phyloP scores from a whole-genome alignment of 352 stramenopile genomes.

The Phytophthora chlamydospora region DNA sequence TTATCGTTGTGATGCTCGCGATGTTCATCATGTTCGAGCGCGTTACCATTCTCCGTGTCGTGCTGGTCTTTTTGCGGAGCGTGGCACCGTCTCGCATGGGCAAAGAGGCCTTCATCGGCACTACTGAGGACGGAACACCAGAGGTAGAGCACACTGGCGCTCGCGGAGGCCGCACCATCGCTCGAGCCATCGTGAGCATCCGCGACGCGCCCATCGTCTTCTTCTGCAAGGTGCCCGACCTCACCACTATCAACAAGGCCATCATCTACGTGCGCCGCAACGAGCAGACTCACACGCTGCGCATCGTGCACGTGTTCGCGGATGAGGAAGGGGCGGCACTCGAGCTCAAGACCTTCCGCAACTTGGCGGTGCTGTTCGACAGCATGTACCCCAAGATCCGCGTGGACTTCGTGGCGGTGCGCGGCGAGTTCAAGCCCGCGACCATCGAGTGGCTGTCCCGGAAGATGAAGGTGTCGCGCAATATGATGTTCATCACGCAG shows the following conservation, averaged over 20 bases:
- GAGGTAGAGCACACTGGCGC: slow-evolving; percentile 59
- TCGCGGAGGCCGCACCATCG: slow-evolving; percentile 79
- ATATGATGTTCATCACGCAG: slow-evolving; percentile 92
- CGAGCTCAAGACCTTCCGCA: slow-evolving; percentile 29
- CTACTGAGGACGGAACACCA: slow-evolving; percentile 12
- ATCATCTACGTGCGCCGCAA: slow-evolving; percentile 94
- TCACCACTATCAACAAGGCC: slow-evolving; percentile 94
- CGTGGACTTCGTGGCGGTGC: slow-evolving; percentile 76
- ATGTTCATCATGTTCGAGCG: slow-evolving; percentile 89
- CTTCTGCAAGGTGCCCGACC: slow-evolving; percentile 91
- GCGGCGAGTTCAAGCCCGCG: slow-evolving; percentile 60
- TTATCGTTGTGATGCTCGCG: slow-evolving; percentile 68
- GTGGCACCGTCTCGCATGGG: slow-evolving; percentile 57
- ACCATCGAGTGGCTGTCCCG: slow-evolving; percentile 79
- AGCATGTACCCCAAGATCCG: slow-evolving; percentile 88
- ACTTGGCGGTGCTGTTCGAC: slow-evolving; percentile 71
- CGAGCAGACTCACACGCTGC: slow-evolving; percentile 89
- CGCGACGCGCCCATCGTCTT: slow-evolving; percentile 90
- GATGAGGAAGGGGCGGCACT: slow-evolving; percentile 15
- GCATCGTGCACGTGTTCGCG: slow-evolving; percentile 79
- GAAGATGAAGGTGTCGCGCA: slow-evolving; percentile 71
- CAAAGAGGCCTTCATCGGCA: slow-evolving; percentile 12
- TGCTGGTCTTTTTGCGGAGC: slow-evolving; percentile 63
- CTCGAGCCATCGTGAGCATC: slow-evolving; percentile 72
- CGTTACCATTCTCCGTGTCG: slow-evolving; percentile 78